These are phyloP conservation scores for Litsea cubeba DNA, from an alignment of 164 flowering plant species.

Conservation along the genomic window DNA sequence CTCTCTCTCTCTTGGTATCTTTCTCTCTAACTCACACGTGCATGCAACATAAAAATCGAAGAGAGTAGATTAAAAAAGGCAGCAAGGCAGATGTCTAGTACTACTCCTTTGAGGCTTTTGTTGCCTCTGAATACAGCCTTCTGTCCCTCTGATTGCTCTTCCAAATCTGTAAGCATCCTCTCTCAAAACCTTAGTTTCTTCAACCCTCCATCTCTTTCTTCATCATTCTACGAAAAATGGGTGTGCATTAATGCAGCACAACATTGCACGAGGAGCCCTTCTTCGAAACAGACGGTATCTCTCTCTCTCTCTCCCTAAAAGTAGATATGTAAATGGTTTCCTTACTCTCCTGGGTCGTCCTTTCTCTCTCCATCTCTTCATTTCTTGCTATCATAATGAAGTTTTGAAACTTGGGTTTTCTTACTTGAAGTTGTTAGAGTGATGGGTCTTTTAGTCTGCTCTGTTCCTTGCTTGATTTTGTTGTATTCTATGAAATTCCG, in stretches of 20 bases:
- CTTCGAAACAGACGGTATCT: constrained; percentile 28
- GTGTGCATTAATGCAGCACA: not conserved
- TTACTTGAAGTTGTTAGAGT: not conserved
- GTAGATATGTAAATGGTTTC: not conserved
- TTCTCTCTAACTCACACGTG: no score
- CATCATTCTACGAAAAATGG: constrained; percentile 4
- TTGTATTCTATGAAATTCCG: not conserved
- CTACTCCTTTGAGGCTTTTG: constrained; percentile 7
- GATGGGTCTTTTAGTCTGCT: not conserved
- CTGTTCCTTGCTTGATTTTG: not conserved
- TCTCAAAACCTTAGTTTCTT: not conserved
- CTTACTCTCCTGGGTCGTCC: not conserved
- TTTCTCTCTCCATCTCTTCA: not conserved
- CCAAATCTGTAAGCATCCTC: constrained; percentile 4
- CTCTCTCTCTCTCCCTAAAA: not conserved
- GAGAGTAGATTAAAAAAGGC: not conserved
- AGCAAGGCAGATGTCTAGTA: not conserved
- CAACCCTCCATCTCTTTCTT: constrained; percentile 4
- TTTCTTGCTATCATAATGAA: not conserved
- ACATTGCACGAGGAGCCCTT: not conserved
- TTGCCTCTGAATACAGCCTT: constrained; percentile 13
- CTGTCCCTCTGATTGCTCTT: constrained; percentile 11
- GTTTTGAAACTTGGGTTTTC: constrained; percentile 1
- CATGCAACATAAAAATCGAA: no score
- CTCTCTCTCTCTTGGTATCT: no score